Percentiles rank a stretch among this genome's conserved stretches.
phyloP scores from a whole-genome alignment of 2,329 filamentous ascomycete genomes.

The Coccinonectria pachysandricola region DNA sequence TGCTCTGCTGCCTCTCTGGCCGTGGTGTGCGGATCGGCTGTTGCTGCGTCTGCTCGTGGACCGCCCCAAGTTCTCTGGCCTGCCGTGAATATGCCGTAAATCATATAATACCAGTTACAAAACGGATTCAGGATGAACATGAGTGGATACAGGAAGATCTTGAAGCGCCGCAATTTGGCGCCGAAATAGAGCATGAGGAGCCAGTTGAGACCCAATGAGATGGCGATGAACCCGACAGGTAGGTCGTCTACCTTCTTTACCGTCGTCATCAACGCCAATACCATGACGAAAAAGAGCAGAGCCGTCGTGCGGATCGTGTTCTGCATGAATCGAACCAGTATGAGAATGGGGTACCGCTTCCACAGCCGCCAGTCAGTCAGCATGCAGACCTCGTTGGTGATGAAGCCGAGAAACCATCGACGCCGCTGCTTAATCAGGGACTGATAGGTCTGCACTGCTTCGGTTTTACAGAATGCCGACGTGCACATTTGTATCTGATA shows the following conservation, averaged over 20 bases:
- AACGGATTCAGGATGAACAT: conserved; percentile 96
- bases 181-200: conserved; percentile 94
- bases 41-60: conserved; percentile 77
- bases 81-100: conserved; percentile 91
- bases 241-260: conserved; percentile 68
- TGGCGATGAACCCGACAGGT: conserved; percentile 85
- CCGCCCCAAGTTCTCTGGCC: conserved; percentile 94
- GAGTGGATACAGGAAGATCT: conserved; percentile 87
- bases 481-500: conserved; percentile 98
- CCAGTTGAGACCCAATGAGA: conserved; percentile 91
- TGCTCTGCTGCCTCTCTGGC: conserved; percentile 76
- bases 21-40: conserved; percentile 65
- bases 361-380: conserved; percentile 87
- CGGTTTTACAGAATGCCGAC: conserved; percentile 95
- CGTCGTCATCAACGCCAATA: conserved; percentile 76
- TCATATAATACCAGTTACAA: conserved; percentile 98
- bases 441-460: conserved; percentile 80
- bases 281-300: conserved; percentile 87
- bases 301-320: conserved; percentile 94
- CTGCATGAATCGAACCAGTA: conserved; percentile 83
- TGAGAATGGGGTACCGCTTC: conserved; percentile 80
- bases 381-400: conserved; percentile 98
- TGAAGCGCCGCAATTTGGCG: conserved; percentile 74
- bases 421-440: conserved; percentile 89
- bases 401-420: conserved; percentile 93